Base-by-base conservation (phyloP, 495 filamentous ascomycete genomes). In the Tuber magnatum region DNA sequence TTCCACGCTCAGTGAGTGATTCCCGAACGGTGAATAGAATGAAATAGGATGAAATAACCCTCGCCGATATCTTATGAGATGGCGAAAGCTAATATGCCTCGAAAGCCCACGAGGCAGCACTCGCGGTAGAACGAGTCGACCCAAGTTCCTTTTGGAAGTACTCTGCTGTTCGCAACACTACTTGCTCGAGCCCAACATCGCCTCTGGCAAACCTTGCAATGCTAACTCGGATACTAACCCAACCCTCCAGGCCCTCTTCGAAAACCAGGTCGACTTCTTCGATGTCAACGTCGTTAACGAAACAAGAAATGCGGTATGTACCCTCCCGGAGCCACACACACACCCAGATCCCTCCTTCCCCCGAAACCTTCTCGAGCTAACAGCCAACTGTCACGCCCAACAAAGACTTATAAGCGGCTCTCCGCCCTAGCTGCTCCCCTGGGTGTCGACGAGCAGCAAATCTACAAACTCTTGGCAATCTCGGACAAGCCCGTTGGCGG, bases 271-370 rank as follows among this genome's bases (percentile, higher is more conserved):
- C 14, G 87, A 89, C 3, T 97, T 87, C 83, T 97, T 94, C 81
- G 94, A 97, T 84, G 89, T 92, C 76, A 90, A 86, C 73, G 89
- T 95, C 68, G 92, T 94, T 10, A 88, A 91, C 78, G 93, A 97
- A 85, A 86, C 89, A 51, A 87, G 94, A 70, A 97, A 97, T 84
- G 51, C 69, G 6, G 73, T 74, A 74, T 51, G 24, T 16, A 28
- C 24, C 24, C 18, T 40, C n/a, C 9, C n/a, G 9, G 46, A 10
- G 24, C 51, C 2, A 28, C 42, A n/a, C 2, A 28, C 42, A n/a
- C 1, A 24, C 48, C 32, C 20, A 6, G 18, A 38, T 42, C 10
- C 48, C 8, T n/a, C 48, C 48, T 56, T n/a, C 22, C 51, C 48
- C 20, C 3, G 14, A 12, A 43, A 18, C 14, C 68, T 16, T n/a